phyloP scores from a whole-genome alignment of 331 rosid species.

The Acacia pycnantha region DNA sequence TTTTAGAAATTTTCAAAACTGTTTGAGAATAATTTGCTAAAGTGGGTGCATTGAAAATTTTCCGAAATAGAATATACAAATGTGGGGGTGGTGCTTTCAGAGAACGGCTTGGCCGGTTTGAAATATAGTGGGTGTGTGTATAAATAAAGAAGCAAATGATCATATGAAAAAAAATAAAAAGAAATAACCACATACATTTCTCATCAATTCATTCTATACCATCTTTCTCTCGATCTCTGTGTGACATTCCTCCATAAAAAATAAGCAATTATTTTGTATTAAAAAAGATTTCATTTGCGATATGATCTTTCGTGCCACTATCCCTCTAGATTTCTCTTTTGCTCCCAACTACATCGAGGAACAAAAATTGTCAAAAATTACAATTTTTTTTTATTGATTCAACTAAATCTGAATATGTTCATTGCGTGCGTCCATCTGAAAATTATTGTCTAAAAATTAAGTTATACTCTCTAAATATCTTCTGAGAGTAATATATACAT shows the following conservation, averaged over 20 bases:
- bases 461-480: not conserved
- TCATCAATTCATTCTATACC: not conserved
- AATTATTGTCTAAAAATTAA: not conserved
- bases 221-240: not conserved
- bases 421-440: not conserved
- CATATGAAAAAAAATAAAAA: not conserved
- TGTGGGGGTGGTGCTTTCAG: slow-evolving; percentile 12
- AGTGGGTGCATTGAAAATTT: no score
- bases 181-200: not conserved
- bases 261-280: not conserved
- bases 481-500: not conserved
- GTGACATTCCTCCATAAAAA: not conserved
- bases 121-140: not conserved
- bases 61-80: not conserved
- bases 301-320: not conserved
- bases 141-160: not conserved
- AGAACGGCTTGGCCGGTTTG: slow-evolving; percentile 21
- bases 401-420: not conserved
- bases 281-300: not conserved
- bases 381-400: not conserved
- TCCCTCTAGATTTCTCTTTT: not conserved
- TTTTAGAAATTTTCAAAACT: no score
- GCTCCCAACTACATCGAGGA: not conserved
- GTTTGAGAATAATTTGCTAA: no score
- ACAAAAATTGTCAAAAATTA: not conserved